Conservation (phyloP, 2,329 filamentous ascomycete genomes). For the Botryotinia narcissicola region DNA sequence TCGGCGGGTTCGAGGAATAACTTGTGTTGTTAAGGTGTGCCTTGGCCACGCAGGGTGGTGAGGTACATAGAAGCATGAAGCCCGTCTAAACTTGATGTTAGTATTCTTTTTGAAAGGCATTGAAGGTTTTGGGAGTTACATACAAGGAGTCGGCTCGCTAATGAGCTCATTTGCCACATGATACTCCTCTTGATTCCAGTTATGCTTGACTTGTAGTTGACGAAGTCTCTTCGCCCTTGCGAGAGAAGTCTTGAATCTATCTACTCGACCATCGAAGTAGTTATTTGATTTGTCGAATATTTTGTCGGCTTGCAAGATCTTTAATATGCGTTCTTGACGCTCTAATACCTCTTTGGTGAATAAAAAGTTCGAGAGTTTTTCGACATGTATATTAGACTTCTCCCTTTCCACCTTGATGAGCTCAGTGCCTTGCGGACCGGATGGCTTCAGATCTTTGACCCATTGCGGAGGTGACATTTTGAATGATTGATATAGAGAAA, state of each 20-base stretch:
- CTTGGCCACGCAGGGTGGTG: constrained; percentile 69
- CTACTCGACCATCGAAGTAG: constrained; percentile 68
- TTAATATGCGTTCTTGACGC: constrained; percentile 58
- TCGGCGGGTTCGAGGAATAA: constrained; percentile 67
- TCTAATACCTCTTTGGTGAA: constrained; percentile 65
- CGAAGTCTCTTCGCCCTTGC: constrained; percentile 68
- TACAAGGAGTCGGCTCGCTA: constrained; percentile 66
- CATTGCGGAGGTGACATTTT: constrained; percentile 46
- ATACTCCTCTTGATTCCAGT: constrained; percentile 66
- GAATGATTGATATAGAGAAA: constrained; percentile 16
- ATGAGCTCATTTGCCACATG: constrained; percentile 65
- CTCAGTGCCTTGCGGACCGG: constrained; percentile 66
- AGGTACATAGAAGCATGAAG: background rate
- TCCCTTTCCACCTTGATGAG: constrained; percentile 67
- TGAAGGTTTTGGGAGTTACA: background rate
- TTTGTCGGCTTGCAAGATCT: constrained; percentile 63
- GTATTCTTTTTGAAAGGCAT: background rate
- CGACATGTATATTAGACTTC: constrained; percentile 64
- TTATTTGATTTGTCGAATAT: constrained; percentile 78
- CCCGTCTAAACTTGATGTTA: constrained; percentile 38
- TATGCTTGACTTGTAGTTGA: constrained; percentile 62
- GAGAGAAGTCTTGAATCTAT: constrained; percentile 67
- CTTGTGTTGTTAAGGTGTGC: constrained; percentile 70
- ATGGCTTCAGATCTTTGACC: constrained; percentile 65
- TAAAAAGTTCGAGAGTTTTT: constrained; percentile 65